Evolutionary conservation across 176 grass and related monocot species (phyloP).

Genomic region (Alopecurus myosuroides): DNA sequence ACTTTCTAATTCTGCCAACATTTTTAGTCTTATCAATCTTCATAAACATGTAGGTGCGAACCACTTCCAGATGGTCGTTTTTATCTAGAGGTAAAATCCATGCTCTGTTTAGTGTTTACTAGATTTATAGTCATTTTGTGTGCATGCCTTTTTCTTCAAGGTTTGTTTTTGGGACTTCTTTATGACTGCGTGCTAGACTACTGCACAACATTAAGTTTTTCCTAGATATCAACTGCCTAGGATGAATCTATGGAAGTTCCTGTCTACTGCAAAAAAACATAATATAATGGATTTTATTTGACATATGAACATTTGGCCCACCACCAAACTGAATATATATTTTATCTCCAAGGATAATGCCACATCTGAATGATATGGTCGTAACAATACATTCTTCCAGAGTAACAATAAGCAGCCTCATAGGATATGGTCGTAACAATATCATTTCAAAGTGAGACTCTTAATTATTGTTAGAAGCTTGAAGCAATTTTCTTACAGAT

Average conservation of each 20-base stretch:
- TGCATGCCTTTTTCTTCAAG: not conserved
- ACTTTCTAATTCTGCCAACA: slow-evolving; percentile 3
- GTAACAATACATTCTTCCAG: no score
- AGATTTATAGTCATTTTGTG: not conserved
- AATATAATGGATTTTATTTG: not conserved
- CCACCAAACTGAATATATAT: not conserved
- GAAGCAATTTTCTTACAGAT: not conserved
- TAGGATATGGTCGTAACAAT: not conserved
- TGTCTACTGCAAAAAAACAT: not conserved
- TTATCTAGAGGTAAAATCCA: slow-evolving; percentile 72
- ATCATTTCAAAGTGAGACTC: not conserved
- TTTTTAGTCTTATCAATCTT: slow-evolving; percentile 19
- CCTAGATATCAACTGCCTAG: not conserved
- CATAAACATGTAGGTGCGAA: slow-evolving; percentile 66
- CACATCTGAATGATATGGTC: not conserved
- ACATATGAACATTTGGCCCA: not conserved
- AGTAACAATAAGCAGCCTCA: no score
- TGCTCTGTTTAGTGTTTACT: slow-evolving; percentile 6
- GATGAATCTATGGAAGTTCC: not conserved
- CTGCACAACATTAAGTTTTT: not conserved
- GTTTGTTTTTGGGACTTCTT: slow-evolving; percentile 6
- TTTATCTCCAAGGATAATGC: not conserved
- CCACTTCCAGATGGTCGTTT: slow-evolving; percentile 95
- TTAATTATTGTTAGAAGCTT: not conserved
- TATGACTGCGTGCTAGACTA: not conserved